A percentile compares a stretch with the other conserved stretches of the same genome.
These are phyloP conservation scores for Entamoeba invadens DNA, from an alignment of 208 protist genomes.

Conservation along the genomic window DNA sequence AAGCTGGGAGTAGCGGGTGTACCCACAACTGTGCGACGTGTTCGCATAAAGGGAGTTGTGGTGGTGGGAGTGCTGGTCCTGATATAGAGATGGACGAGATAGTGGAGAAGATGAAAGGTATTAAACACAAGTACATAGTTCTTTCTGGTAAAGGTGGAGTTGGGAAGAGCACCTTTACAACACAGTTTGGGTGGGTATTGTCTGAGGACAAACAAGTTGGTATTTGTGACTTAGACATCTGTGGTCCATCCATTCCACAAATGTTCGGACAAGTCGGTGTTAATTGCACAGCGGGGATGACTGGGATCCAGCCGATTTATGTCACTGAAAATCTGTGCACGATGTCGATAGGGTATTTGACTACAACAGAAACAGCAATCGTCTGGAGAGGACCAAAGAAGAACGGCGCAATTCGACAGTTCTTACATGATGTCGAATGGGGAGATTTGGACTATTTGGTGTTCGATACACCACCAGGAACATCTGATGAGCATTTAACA, in stretches of 20 bases:
- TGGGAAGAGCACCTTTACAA: constrained; percentile 87
- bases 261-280: constrained; percentile 76
- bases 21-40: background rate
- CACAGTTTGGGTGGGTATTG: constrained; percentile 76
- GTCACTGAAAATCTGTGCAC: background rate
- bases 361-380: constrained; percentile 15
- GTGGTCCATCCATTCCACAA: constrained; percentile 78
- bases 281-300: background rate
- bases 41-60: background rate
- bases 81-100: background rate
- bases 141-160: constrained; percentile 93
- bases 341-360: constrained; percentile 29
- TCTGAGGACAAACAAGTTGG: constrained; percentile 58
- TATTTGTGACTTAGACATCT: constrained; percentile 97
- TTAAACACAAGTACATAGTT: constrained; percentile 77
- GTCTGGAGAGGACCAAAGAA: constrained; percentile 34
- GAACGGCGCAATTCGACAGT: constrained; percentile 21
- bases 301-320: background rate
- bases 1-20: background rate
- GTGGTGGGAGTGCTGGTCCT: background rate
- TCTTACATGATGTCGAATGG: constrained; percentile 41
- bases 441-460: constrained; percentile 84
- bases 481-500: constrained; percentile 64
- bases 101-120: background rate
- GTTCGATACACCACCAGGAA: constrained; percentile 98